Percentiles rank a stretch among this genome's conserved stretches.
Evolutionary conservation across 176 grass and related monocot genomes (phyloP).

Genomic region (Bolboschoenus planiculmis): DNA sequence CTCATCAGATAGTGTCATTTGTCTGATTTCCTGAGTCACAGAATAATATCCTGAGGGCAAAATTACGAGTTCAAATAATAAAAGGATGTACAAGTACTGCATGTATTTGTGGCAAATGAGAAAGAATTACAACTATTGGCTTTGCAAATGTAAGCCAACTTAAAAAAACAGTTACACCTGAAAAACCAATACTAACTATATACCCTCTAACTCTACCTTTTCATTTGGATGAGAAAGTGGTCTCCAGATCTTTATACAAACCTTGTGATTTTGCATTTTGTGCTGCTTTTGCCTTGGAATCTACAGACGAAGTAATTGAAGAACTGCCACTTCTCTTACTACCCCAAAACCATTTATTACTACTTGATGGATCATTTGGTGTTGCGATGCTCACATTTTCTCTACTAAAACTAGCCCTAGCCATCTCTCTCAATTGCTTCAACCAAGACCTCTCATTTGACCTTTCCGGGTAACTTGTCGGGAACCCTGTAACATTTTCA

Average conservation of each 20-base stretch:
- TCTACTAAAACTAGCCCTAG: slow-evolving; percentile 78
- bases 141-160: slow-evolving; percentile 11
- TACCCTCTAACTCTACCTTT: background rate
- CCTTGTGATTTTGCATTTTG: slow-evolving; percentile 41
- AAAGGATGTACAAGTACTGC: background rate
- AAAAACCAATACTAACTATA: background rate
- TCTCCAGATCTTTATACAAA: slow-evolving; percentile 65
- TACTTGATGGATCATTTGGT: slow-evolving; percentile 42
- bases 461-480: slow-evolving; percentile 4
- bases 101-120: background rate
- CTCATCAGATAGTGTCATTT: no score
- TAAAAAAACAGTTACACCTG: background rate
- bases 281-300: slow-evolving; percentile 46
- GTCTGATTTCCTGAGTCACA: no score
- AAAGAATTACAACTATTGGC: background rate
- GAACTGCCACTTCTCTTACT: slow-evolving; percentile 42
- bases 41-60: background rate
- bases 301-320: slow-evolving; percentile 34
- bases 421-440: slow-evolving; percentile 76
- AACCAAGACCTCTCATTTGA: slow-evolving; percentile 64
- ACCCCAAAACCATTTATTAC: slow-evolving; percentile 29
- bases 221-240: slow-evolving; percentile 74
- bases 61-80: background rate
- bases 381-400: slow-evolving; percentile 9
- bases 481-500: background rate